Base-by-base conservation (phyloP, 495 filamentous ascomycete species). In the Friedmanniomyces endolithicus region DNA sequence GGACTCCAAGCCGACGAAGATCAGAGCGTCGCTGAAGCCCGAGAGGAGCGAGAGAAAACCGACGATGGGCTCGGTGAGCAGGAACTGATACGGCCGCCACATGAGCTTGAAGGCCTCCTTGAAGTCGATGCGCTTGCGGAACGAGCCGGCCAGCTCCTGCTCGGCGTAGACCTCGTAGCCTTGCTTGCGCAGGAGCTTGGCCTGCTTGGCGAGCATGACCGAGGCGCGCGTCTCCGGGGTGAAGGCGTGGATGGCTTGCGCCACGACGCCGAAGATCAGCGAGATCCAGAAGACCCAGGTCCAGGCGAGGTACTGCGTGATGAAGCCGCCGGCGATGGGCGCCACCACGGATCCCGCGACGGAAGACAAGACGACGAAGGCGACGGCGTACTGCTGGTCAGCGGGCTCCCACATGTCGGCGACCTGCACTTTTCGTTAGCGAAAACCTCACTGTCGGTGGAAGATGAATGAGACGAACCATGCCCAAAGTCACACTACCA, bases 321-420 rank as follows among this genome's bases (percentile, higher is more conserved):
- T 78, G 63, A 88, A 83, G 20, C 86, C 87, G 52, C 88, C 87
- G 41, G 89, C 74, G 40, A 92, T 78, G 1, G 88, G 85, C 1
- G 86, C 87, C 8, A 90, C 72, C 17, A 84, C 78, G 1, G 85
- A 84, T 17, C 85, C 85, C 49, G 80, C 80, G 7, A 87, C 84
- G 0, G 84, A 88, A 0, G 83, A 86, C 45, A 90, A 75, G 11
- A 88, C 84, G 34, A 88, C 78, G 53, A 74, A 90, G 3, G 84
- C 84, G 6, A 87, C 80, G 2, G 83, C 84, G 60, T 80, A 80
- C 61, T 85, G 81, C 64, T 89, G 86, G n/a, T 78, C 74, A 57
- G 87, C 78, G 0, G 84, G 67, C 57, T 87, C 80, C 72, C 78
- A 89, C 74, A 89, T 80, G 60, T 90, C 86, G 24, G 86, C 85